A percentile compares a stretch with the other conserved stretches of the same genome.
Evolutionary conservation across 1,139 yeast genomes (phyloP).

Genomic region (Ogataea hybrid): DNA sequence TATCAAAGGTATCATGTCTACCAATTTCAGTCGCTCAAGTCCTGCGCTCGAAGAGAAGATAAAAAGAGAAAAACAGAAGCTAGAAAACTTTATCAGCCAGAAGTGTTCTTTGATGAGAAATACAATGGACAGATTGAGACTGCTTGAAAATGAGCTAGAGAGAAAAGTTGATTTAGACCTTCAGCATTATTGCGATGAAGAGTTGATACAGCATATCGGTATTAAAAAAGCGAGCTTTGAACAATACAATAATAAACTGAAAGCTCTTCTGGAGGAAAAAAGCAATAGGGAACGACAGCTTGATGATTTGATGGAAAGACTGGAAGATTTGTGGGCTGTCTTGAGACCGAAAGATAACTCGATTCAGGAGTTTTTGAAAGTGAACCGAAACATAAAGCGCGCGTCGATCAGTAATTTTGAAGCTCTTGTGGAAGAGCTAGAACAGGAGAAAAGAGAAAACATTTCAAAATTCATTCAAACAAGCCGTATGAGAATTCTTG

Average conservation of each 20-base stretch:
- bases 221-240: conserved; percentile 14
- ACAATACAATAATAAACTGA: conserved; percentile 13
- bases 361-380: conserved; percentile 24
- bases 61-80: conserved; percentile 18
- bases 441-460: conserved; percentile 56
- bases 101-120: conserved; percentile 13
- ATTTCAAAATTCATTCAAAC: conserved; percentile 68
- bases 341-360: conserved; percentile 27
- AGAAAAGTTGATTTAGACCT: conserved; percentile 5
- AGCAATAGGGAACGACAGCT: conserved; percentile 20
- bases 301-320: conserved; percentile 14
- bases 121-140: conserved; percentile 12
- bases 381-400: conserved; percentile 25
- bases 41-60: conserved; percentile 23
- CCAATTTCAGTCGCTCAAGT: conserved; percentile 27
- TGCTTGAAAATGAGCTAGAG: conserved; percentile 13
- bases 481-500: conserved; percentile 55
- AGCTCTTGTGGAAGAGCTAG: conserved; percentile 55
- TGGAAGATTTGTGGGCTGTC: conserved; percentile 29
- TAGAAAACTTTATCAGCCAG: conserved; percentile 14
- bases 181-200: conserved; percentile 5
- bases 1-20: conserved; percentile 26
- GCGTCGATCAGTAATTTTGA: conserved; percentile 37
- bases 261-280: conserved; percentile 16
- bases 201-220: conserved; percentile 20